phyloP scores from a whole-genome alignment of 305 asterid species.

The Ilex paraguariensis region DNA sequence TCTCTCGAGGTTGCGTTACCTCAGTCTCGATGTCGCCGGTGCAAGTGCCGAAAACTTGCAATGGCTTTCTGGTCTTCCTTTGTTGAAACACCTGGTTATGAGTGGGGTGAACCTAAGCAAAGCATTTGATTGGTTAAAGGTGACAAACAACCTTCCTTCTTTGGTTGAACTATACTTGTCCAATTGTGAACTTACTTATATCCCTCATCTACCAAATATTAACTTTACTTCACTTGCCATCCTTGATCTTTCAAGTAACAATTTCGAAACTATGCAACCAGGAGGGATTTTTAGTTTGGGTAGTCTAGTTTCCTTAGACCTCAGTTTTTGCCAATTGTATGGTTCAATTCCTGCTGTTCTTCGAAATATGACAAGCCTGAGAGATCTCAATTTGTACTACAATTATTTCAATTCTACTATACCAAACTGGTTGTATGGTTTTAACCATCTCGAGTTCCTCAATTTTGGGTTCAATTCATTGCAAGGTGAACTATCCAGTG shows the following conservation, averaged over 20 bases:
- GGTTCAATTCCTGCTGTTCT: slow-evolving; percentile 5
- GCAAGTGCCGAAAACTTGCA: not conserved
- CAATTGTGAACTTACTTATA: slow-evolving; percentile 3
- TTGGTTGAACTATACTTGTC: slow-evolving; percentile 12
- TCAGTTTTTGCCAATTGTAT: slow-evolving; percentile 1
- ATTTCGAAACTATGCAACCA: slow-evolving; percentile 9
- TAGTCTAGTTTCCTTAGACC: slow-evolving; percentile 14
- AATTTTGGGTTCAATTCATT: not conserved
- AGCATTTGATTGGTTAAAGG: slow-evolving; percentile 7
- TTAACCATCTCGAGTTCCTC: slow-evolving; percentile 8
- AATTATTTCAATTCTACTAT: slow-evolving; percentile 12
- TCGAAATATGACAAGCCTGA: slow-evolving; percentile 12
- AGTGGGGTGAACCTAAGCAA: slow-evolving; percentile 1
- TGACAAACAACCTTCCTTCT: slow-evolving; percentile 2
- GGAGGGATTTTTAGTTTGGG: slow-evolving; percentile 9
- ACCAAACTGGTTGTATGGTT: not conserved
- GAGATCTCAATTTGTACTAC: slow-evolving; percentile 16
- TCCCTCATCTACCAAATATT: not conserved
- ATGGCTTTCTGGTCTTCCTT: slow-evolving; percentile 11
- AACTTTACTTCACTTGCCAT: slow-evolving; percentile 6
- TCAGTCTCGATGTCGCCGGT: not conserved
- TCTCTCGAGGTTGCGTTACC: not conserved
- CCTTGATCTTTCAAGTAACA: slow-evolving; percentile 17
- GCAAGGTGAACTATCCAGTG: not conserved
- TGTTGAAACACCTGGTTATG: slow-evolving; percentile 12